phyloP scores from a whole-genome alignment of 345 rosid species.

The Citrus australasica region DNA sequence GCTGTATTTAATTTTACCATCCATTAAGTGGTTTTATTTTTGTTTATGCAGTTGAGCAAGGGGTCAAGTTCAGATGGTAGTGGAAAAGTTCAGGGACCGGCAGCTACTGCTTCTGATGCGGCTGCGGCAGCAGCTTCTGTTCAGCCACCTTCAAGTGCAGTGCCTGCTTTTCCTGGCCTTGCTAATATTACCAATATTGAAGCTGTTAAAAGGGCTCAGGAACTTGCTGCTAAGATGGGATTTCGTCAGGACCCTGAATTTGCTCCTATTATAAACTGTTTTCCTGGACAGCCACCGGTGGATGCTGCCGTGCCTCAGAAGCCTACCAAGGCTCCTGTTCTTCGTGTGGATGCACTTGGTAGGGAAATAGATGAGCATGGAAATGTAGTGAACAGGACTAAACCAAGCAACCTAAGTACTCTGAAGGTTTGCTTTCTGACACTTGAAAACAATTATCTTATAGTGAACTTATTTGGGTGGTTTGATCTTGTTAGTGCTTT shows the following conservation, averaged over 20 bases:
- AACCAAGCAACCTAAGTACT: slow-evolving; percentile 95
- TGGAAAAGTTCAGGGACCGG: slow-evolving; percentile 21
- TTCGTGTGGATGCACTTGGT: slow-evolving; percentile 89
- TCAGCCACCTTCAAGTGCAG: slow-evolving; percentile 29
- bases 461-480: not conserved
- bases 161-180: slow-evolving; percentile 38
- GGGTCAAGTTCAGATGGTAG: slow-evolving; percentile 40
- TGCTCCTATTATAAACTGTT: slow-evolving; percentile 64
- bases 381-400: slow-evolving; percentile 68
- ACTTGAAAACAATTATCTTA: not conserved
- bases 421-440: slow-evolving; percentile 57
- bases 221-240: slow-evolving; percentile 84
- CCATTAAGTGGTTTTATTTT: slow-evolving; percentile 16
- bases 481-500: not conserved
- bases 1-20: not conserved
- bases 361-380: slow-evolving; percentile 98
- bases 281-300: slow-evolving; percentile 62
- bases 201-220: slow-evolving; percentile 92
- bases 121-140: slow-evolving; percentile 32
- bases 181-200: slow-evolving; percentile 48
- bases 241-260: slow-evolving; percentile 76
- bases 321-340: slow-evolving; percentile 84
- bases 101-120: slow-evolving; percentile 18
- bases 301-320: slow-evolving; percentile 63
- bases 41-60: slow-evolving; percentile 51